Base-by-base conservation (phyloP, 495 filamentous ascomycete species). In the Annulohypoxylon moriforme region DNA sequence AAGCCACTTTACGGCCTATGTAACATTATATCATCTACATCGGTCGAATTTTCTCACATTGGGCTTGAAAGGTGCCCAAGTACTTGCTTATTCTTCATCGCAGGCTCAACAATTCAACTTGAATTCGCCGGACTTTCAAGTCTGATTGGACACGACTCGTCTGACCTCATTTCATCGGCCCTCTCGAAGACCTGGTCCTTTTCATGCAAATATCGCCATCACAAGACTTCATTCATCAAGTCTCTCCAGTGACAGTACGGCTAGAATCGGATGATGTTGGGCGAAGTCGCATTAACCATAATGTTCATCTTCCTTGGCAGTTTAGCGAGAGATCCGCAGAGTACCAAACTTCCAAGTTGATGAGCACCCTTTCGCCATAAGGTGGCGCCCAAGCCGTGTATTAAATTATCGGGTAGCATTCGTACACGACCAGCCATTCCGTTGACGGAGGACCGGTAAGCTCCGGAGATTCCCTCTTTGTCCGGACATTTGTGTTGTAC, bases 281-380 rank as follows among this genome's bases (percentile, higher is more conserved):
- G 16, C 52, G 62, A 44, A 36, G 64, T 72, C 24, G 42, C 44
- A 72, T 67, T 64, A 34, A 58, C 31, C 40, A 55, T 46, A n/a
- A 24, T 27, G 18, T 60, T 29, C 60, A 57, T 52, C 42, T 40
- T 64, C 20, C 60, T 61, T 61, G 57, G 64, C 53, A 57, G 13
- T 24, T 20, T 40, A 14, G 33, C 27, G 36, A 53, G 49, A 25
- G 33, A 59, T 46, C 33, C 11, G 18, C 50, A 38, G n/a, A 44
- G 31, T 42, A 64, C 60, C 55, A 42, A 64, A 59, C 20, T 42
- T n/a, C n/a, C n/a, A n/a, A n/a, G n/a, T n/a, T 36, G 38, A 11
- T 1, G 40, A 20, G 33, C n/a, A 29, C 11, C 3, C 40, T 42
- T 20, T 22, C 10, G 46, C 27, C 25, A 27, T 22, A 16, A 58